Evolutionary conservation across 2,329 filamentous ascomycete genomes (phyloP).

Genomic region (Cladosporium sp.): DNA sequence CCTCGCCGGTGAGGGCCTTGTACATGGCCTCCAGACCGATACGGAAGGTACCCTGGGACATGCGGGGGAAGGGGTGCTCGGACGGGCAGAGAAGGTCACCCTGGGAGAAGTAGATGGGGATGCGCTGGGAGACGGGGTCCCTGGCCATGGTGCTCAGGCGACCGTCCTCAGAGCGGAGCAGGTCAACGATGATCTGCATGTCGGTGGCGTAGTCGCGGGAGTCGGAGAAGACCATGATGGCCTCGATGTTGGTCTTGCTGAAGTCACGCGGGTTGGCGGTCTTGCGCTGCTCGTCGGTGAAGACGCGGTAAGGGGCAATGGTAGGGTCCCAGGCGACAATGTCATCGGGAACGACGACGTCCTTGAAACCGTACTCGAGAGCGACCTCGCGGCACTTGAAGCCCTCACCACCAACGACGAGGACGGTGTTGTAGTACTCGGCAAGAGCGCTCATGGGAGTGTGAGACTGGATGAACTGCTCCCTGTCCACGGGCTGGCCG

Average conservation of each 20-base stretch:
- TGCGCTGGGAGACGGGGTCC: slow-evolving; percentile 61
- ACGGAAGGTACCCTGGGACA: slow-evolving; percentile 73
- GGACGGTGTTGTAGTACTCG: slow-evolving; percentile 72
- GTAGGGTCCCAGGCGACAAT: slow-evolving; percentile 66
- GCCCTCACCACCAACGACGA: slow-evolving; percentile 71
- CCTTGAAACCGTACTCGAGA: slow-evolving; percentile 69
- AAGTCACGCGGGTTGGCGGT: slow-evolving; percentile 69
- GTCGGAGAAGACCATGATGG: slow-evolving; percentile 72
- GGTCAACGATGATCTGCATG: slow-evolving; percentile 72
- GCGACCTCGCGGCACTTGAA: slow-evolving; percentile 71
- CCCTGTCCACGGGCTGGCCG: slow-evolving; percentile 59
- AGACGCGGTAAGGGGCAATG: slow-evolving; percentile 65
- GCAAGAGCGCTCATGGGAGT: slow-evolving; percentile 72
- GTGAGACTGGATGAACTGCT: slow-evolving; percentile 75
- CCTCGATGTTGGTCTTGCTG: slow-evolving; percentile 66
- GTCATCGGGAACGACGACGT: slow-evolving; percentile 70
- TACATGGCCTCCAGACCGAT: slow-evolving; percentile 72
- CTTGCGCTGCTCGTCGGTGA: slow-evolving; percentile 63
- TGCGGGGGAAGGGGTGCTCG: slow-evolving; percentile 55
- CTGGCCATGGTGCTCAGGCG: slow-evolving; percentile 61
- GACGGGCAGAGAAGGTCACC: slow-evolving; percentile 59
- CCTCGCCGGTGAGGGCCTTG: slow-evolving; percentile 63
- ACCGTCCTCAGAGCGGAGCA: slow-evolving; percentile 65
- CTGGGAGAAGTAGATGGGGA: slow-evolving; percentile 71
- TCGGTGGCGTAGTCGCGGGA: slow-evolving; percentile 71